Percentiles rank a stretch among this genome's conserved stretches.
These are phyloP conservation scores for Candida qinlingensis DNA, from an alignment of 805 yeast genomes.

Conservation along the genomic window DNA sequence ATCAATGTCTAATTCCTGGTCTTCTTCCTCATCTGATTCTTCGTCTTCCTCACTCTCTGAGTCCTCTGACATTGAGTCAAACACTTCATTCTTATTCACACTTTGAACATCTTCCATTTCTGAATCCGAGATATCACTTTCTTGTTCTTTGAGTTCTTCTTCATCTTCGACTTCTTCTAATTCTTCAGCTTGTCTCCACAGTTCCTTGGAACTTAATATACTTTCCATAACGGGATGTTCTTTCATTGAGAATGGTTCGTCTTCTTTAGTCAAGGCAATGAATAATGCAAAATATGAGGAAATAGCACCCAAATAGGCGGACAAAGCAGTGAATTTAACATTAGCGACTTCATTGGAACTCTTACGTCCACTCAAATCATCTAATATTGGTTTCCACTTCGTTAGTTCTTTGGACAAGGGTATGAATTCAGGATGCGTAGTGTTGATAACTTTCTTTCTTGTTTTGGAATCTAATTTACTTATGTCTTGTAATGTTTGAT, in stretches of 20 bases:
- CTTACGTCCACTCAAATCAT: conserved; percentile 28
- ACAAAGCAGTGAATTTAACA: conserved; percentile 63
- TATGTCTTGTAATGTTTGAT: conserved; percentile 39
- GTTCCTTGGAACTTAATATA: conserved; percentile 73
- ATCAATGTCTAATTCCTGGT: conserved; percentile 40
- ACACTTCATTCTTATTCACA: conserved; percentile 1
- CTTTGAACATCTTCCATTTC: conserved; percentile 13
- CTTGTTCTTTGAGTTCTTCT: neutral
- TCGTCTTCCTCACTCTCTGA: conserved; percentile 9
- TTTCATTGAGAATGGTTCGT: conserved; percentile 63
- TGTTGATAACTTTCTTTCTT: conserved; percentile 46
- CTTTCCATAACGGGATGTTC: conserved; percentile 89
- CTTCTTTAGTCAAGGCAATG: conserved; percentile 46
- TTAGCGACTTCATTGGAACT: conserved; percentile 31
- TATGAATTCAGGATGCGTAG: conserved; percentile 75
- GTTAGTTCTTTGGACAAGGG: conserved; percentile 66
- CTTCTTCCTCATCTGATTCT: conserved; percentile 16
- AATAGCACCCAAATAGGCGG: conserved; percentile 75
- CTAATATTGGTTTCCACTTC: conserved; percentile 37
- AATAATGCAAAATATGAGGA: conserved; percentile 76
- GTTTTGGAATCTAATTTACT: conserved; percentile 47
- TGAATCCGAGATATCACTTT: conserved; percentile 8
- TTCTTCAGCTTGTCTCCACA: conserved; percentile 80
- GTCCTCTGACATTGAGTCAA: conserved; percentile 13
- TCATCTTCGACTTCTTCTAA: conserved; percentile 29